Conservation (phyloP, 2,329 filamentous ascomycete species). For the Pseudopyricularia cyperi region DNA sequence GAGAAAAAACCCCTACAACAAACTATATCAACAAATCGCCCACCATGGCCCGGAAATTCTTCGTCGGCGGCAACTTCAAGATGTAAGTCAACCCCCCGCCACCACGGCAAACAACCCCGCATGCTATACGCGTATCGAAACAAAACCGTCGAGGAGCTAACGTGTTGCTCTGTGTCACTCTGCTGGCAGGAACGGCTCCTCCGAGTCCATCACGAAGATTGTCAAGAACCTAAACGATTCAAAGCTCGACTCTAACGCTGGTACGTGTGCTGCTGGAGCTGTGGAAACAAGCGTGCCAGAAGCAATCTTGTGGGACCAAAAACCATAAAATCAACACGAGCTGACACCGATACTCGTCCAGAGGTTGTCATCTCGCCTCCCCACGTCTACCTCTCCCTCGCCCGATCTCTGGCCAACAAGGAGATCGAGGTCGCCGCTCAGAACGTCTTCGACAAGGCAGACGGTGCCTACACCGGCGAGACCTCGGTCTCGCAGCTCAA, state of each 20-base stretch:
- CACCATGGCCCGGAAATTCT: conserved; percentile 91
- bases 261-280: conserved; percentile 31
- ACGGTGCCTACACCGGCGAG: conserved; percentile 94
- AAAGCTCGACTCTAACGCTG: conserved; percentile 61
- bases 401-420: conserved; percentile 63
- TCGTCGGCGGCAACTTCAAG: conserved; percentile 99
- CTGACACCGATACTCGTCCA: conserved; percentile 20
- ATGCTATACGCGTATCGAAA: not conserved
- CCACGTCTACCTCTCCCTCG: conserved; percentile 76
- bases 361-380: conserved; percentile 95
- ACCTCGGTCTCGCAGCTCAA: conserved; percentile 85
- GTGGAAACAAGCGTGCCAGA: not conserved
- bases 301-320: no score
- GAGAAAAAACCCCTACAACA: not conserved
- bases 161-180: not conserved
- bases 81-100: conserved; percentile 50
- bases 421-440: conserved; percentile 82
- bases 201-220: conserved; percentile 81
- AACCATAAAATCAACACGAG: not conserved
- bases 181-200: conserved; percentile 73
- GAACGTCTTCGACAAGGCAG: conserved; percentile 95
- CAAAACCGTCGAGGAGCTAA: not conserved
- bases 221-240: conserved; percentile 80
- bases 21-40: conserved; percentile 15
- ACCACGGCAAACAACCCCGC: not conserved